Percentiles rank a stretch among this genome's conserved stretches.
phyloP scores from a whole-genome alignment of 192 early-diverging fungal species.

The Mycoemilia scoparia region DNA sequence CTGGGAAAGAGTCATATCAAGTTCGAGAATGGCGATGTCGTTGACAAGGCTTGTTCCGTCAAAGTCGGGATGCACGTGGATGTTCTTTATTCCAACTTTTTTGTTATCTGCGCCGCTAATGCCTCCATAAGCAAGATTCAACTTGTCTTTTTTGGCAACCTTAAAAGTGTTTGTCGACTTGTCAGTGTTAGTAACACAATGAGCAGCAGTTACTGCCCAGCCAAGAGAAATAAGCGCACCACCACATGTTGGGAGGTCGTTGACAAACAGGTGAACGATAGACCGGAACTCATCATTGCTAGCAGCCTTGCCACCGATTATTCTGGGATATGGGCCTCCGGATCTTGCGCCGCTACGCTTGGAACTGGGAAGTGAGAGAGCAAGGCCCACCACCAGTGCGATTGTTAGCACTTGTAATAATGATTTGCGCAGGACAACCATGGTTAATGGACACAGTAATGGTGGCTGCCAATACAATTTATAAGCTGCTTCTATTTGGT shows the following conservation, averaged over 20 bases:
- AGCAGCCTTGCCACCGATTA: constrained; percentile 19
- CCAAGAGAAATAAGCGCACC: constrained; percentile 16
- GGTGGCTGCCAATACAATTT: no score
- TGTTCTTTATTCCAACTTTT: constrained; percentile 14
- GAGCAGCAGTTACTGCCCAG: constrained; percentile 29
- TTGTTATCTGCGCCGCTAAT: constrained; percentile 5
- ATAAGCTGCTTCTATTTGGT: no score
- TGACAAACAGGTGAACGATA: constrained; percentile 20
- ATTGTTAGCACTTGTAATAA: no score
- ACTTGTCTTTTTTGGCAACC: constrained; percentile 1
- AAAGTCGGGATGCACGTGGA: constrained; percentile 14
- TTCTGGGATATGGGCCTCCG: no score
- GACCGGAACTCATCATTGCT: constrained; percentile 15
- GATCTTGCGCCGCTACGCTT: no score
- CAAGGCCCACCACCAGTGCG: no score
- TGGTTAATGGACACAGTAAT: no score
- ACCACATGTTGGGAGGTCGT: constrained; percentile 19
- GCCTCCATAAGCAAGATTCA: constrained; percentile 16
- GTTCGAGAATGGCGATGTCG: constrained; percentile 28
- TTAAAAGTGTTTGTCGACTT: constrained; percentile 6
- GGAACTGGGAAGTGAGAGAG: no score
- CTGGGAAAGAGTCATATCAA: constrained; percentile 10
- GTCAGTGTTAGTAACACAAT: constrained; percentile 14
- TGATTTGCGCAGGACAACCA: no score
- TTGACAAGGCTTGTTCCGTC: constrained; percentile 18